Conservation (phyloP, 148 eudicot genomes). For the Camellia lanceoleosa region DNA sequence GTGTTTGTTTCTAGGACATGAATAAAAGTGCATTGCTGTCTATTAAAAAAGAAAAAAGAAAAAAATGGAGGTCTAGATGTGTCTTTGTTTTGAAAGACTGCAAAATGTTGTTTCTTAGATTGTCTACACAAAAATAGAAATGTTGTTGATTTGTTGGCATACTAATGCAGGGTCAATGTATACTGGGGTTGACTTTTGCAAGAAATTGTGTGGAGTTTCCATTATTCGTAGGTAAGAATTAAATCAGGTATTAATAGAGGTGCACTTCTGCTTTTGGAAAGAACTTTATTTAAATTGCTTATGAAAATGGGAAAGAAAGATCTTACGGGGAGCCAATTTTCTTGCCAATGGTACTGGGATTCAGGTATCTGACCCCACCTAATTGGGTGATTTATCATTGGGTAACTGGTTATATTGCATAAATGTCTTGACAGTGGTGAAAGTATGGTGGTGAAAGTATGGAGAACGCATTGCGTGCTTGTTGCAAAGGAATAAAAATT, state of each 20-base stretch:
- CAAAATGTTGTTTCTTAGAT: background rate
- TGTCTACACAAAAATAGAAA: background rate
- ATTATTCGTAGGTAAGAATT: constrained; percentile 80
- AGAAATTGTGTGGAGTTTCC: constrained; percentile 91
- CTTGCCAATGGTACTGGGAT: background rate
- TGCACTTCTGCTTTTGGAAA: constrained; percentile 1
- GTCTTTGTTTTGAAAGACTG: background rate
- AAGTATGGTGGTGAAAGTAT: constrained; percentile 99
- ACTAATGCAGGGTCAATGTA: constrained; percentile 75
- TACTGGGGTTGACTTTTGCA: constrained; percentile 95
- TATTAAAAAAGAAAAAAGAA: background rate
- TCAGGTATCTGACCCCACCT: too few relatives aligned
- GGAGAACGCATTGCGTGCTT: constrained; percentile 98
- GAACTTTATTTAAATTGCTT: background rate
- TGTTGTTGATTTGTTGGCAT: constrained; percentile 11
- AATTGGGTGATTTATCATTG: background rate
- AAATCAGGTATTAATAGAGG: constrained; percentile 16
- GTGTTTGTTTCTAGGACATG: background rate
- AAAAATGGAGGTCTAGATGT: background rate
- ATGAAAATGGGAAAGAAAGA: background rate
- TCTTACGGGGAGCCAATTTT: too few relatives aligned
- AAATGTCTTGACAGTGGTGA: constrained; percentile 53
- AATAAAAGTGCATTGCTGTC: background rate
- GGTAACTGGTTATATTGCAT: constrained; percentile 6
- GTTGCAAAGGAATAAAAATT: constrained; percentile 97